Conservation (phyloP, 108 stramenopile species). For the Aureococcus anophagefferens region DNA sequence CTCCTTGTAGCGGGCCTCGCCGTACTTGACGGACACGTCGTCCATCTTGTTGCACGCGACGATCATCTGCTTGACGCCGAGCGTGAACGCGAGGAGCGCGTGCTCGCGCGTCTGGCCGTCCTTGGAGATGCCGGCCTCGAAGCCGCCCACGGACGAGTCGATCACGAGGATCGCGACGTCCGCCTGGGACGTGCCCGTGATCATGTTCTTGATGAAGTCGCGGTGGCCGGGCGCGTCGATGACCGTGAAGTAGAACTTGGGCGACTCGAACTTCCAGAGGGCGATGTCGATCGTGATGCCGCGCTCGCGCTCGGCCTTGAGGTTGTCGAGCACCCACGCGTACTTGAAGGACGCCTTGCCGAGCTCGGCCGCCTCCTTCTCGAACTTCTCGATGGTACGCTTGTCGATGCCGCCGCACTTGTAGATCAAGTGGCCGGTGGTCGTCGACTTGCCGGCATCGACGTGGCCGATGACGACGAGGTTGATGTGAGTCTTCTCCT, state of each 20-base stretch:
- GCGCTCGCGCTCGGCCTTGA: constrained; percentile 88
- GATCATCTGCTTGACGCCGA: constrained; percentile 94
- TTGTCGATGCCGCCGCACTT: constrained; percentile 78
- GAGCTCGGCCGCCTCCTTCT: constrained; percentile 84
- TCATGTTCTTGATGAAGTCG: constrained; percentile 89
- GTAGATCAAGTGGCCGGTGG: constrained; percentile 87
- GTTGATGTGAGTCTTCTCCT: constrained; percentile 53
- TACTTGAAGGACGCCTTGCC: constrained; percentile 88
- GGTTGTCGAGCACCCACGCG: constrained; percentile 91
- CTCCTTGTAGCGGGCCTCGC: constrained; percentile 73
- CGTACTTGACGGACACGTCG: constrained; percentile 72
- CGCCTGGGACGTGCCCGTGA: constrained; percentile 86
- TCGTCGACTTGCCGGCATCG: constrained; percentile 90
- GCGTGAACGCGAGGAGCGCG: constrained; percentile 80
- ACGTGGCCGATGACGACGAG: constrained; percentile 72
- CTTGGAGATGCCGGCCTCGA: constrained; percentile 77
- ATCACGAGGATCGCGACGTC: constrained; percentile 84
- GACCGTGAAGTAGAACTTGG: constrained; percentile 74
- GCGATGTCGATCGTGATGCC: constrained; percentile 91
- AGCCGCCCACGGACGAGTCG: constrained; percentile 67
- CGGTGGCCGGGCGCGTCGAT: constrained; percentile 93
- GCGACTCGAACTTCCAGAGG: constrained; percentile 81
- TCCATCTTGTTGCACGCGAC: constrained; percentile 95
- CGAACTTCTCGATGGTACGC: constrained; percentile 87
- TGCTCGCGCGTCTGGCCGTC: constrained; percentile 87